Evolutionary conservation across 768 basidiomycete genomes (phyloP).

Genomic region (Agaricus sinodeliciosus): DNA sequence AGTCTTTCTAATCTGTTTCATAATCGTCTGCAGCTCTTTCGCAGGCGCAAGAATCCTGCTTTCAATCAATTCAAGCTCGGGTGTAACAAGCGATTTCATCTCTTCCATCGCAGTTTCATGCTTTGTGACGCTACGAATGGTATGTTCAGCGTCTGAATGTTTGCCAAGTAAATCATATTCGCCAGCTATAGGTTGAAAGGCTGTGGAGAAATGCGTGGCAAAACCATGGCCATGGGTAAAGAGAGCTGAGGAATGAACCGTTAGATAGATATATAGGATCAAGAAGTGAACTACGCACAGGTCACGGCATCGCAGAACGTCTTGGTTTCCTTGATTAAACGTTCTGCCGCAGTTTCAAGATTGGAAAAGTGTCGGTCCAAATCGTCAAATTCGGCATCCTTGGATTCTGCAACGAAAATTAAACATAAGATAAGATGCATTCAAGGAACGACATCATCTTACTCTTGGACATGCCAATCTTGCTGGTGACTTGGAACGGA

Average conservation of each 20-base stretch:
- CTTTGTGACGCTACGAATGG: conserved; percentile 68
- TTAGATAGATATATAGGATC: neutral
- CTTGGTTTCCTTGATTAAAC: conserved; percentile 88
- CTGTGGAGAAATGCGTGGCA: conserved; percentile 51
- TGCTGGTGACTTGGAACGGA: conserved; percentile 82
- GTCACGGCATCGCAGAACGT: conserved; percentile 80
- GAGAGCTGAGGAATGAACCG: conserved; percentile 35
- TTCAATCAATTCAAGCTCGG: conserved; percentile 93
- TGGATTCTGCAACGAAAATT: conserved; percentile 45
- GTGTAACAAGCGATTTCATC: conserved; percentile 66
- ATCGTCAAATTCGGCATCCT: conserved; percentile 88
- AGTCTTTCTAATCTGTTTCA: conserved; percentile 89
- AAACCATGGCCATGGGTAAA: conserved; percentile 62
- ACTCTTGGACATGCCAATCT: conserved; percentile 94
- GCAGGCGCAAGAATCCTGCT: conserved; percentile 77
- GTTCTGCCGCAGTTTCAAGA: conserved; percentile 79
- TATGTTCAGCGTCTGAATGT: conserved; percentile 70
- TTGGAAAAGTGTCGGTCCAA: conserved; percentile 69
- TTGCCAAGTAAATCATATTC: conserved; percentile 79
- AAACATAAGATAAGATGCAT: conserved; percentile 1
- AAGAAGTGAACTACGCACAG: conserved; percentile 33
- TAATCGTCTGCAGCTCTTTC: conserved; percentile 81
- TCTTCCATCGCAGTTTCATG: conserved; percentile 79
- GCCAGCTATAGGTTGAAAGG: conserved; percentile 61
- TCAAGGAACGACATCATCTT: conserved; percentile 19